Evolutionary conservation across 768 basidiomycete genomes (phyloP).

Genomic region (Ephemerocybe angulata): DNA sequence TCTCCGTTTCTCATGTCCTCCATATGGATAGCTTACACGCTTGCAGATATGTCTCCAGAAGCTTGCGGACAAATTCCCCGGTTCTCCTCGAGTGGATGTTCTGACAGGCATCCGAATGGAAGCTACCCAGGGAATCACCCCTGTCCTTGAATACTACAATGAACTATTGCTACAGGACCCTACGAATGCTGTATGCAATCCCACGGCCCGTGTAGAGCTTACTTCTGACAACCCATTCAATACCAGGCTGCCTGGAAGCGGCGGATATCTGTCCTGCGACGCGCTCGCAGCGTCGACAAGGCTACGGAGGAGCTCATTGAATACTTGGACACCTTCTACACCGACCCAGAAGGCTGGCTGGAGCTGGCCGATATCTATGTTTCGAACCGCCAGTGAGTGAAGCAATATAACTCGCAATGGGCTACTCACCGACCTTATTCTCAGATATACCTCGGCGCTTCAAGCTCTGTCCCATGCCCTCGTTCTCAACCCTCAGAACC

Average conservation of each 20-base stretch:
- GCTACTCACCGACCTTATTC: not conserved
- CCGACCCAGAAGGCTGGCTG: constrained; percentile 84
- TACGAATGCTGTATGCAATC: constrained; percentile 60
- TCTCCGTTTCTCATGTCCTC: constrained; percentile 1
- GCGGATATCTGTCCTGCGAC: constrained; percentile 67
- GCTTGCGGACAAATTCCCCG: constrained; percentile 65
- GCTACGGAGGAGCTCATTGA: constrained; percentile 69
- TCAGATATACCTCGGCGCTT: constrained; percentile 68
- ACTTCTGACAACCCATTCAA: not conserved
- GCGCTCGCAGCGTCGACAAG: constrained; percentile 56
- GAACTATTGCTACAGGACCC: constrained; percentile 61
- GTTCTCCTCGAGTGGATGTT: constrained; percentile 74
- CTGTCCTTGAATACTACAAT: constrained; percentile 63
- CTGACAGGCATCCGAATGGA: constrained; percentile 80
- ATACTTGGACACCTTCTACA: constrained; percentile 84
- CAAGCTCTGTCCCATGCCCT: constrained; percentile 79
- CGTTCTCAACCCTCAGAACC: constrained; percentile 81
- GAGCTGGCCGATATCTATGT: constrained; percentile 81
- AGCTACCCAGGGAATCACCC: constrained; percentile 51
- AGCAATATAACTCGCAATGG: not conserved
- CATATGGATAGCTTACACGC: constrained; percentile 7
- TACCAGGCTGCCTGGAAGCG: constrained; percentile 73
- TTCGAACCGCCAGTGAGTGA: constrained; percentile 65
- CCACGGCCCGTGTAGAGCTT: not conserved
- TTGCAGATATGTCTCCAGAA: constrained; percentile 58